Conservation (phyloP, 2,329 filamentous ascomycete species). For the Paracorniculantispora psalliotae region DNA sequence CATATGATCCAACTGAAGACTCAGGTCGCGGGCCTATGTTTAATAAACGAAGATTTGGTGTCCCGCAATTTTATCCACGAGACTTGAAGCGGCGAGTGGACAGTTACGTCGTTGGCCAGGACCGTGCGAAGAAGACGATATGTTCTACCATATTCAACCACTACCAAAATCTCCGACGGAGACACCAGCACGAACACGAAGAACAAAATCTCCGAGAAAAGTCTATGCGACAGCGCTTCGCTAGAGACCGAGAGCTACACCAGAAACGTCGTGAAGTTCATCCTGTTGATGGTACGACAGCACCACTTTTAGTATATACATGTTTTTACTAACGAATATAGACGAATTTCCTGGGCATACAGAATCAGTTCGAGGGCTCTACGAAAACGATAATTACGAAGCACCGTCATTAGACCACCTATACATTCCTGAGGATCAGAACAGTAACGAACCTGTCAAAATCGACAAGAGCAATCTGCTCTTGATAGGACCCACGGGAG, state of each 20-base stretch:
- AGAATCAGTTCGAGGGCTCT: constrained; percentile 40
- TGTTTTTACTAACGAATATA: constrained; percentile 21
- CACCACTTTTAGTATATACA: too few species aligned
- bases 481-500: constrained; percentile 84
- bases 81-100: constrained; percentile 86
- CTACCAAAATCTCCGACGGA: constrained; percentile 79
- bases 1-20: constrained; percentile 52
- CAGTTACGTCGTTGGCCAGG: constrained; percentile 93
- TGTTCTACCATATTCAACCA: constrained; percentile 95
- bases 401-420: constrained; percentile 36
- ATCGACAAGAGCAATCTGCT: constrained; percentile 96
- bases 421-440: constrained; percentile 44
- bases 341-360: constrained; percentile 52
- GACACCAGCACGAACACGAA: constrained; percentile 70
- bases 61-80: constrained; percentile 59
- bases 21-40: constrained; percentile 56
- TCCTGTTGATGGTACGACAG: constrained; percentile 68
- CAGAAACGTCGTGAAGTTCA: constrained; percentile 56
- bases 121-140: constrained; percentile 88
- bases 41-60: constrained; percentile 51
- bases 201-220: constrained; percentile 57
- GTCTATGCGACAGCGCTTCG: constrained; percentile 63
- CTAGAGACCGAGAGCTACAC: constrained; percentile 59
- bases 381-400: constrained; percentile 29
- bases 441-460: constrained; percentile 50